phyloP scores from a whole-genome alignment of 139 green algal genomes.

The Chlamydomonas sp. region DNA sequence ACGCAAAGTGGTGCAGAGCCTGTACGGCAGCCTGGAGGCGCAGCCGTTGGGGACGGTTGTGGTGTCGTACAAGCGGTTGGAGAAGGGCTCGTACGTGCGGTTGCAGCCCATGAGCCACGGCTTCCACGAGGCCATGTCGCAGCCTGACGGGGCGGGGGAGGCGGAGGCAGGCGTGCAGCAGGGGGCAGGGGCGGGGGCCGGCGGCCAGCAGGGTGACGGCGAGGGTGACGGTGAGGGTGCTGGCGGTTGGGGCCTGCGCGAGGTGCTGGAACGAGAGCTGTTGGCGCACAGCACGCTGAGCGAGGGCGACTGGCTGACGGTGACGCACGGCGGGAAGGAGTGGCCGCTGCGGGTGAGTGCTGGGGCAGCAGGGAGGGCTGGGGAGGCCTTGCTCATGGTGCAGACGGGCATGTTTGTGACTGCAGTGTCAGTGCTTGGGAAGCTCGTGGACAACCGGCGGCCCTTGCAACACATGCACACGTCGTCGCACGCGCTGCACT shows the following conservation, averaged over 20 bases:
- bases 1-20: constrained; percentile 66
- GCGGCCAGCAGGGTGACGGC: too few species aligned
- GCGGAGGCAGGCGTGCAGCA: neutral
- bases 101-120: constrained; percentile 49
- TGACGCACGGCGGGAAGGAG: constrained; percentile 37
- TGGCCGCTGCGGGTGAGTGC: constrained; percentile 31
- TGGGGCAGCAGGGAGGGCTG: neutral
- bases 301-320: constrained; percentile 78
- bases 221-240: neutral
- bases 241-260: constrained; percentile 42
- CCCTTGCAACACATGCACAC: too few species aligned
- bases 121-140: constrained; percentile 70
- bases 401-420: too few species aligned
- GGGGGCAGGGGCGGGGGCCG: neutral
- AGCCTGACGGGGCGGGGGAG: too few species aligned
- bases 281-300: constrained; percentile 69
- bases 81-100: constrained; percentile 66
- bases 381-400: too few species aligned
- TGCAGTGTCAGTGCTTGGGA: too few species aligned
- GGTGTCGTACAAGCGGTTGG: constrained; percentile 63
- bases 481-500: too few species aligned
- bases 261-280: constrained; percentile 75
- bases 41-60: constrained; percentile 28
- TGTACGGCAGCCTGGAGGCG: constrained; percentile 59
- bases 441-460: too few species aligned